Base-by-base conservation (phyloP, 495 filamentous ascomycete genomes). In the Daldinia concentrica region DNA sequence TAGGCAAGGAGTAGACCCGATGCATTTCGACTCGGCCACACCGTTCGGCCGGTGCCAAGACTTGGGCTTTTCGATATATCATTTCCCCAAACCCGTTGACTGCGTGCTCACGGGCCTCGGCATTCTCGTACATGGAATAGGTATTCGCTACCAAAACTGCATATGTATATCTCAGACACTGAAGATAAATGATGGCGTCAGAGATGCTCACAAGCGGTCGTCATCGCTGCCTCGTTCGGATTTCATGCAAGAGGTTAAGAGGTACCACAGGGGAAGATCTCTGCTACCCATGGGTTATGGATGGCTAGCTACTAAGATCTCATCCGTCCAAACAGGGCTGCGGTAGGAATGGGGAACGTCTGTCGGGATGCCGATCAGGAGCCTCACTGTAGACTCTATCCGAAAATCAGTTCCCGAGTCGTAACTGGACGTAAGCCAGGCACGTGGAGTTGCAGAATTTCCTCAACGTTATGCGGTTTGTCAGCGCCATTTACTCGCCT, bases 381-480 rank as follows among this genome's bases (percentile, higher is more conserved):
- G 66, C 71, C 71, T 73, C 71, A 69, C 66, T 69, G 12, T 66
- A 37, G 58, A 60, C 22, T 52, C 30, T 69, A 30, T 50, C 58
- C 41, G 62, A 27, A 59, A 69, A 69, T 73, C 66, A 68, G 71
- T 66, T 69, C 66, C 66, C 52, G 57, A 69, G 66, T 62, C 52
- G 58, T 69, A 69, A 39, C 59, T 73, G 29, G 27, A 69, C 62
- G 54, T 64, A 66, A 63, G 58, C 43, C 11, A 61, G 66, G 66
- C 66, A 73, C 71, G 66, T 73, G 71, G 66, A 58, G 36, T 63
- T 54, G 54, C 41, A 58, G 48, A 59, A 26, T 51, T 62, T 43
- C 61, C 66, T 26, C 54, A 37, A 24, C 32, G 45, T 48, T 58
- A 62, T 66, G 71, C 52, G 14, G 50, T 54, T 66, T 65, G 66